Evolutionary conservation across 2,329 filamentous ascomycete species (phyloP), one percentile per base, ranked within the genome.

Genomic region (Colletotrichum brevisporum): DNA sequence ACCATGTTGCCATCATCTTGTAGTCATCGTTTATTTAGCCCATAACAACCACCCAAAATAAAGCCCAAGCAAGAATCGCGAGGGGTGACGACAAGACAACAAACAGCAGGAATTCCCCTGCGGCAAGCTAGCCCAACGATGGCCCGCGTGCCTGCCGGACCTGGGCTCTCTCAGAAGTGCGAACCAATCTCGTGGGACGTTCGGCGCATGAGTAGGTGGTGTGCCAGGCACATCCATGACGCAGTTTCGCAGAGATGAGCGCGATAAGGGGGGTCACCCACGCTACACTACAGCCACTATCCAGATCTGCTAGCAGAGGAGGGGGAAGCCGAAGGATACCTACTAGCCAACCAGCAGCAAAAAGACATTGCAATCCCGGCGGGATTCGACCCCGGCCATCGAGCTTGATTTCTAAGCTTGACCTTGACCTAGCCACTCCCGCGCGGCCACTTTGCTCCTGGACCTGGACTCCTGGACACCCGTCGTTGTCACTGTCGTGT

Each of bases 171-270:
- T 31, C 36, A 45, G 36, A 52, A 26, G 24, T 50, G 36, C 48
- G 66, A 60, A 66, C 66, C 66, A 69, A 69, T 69, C 66, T 60
- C 55, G 62, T 69, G 66, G 66, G 50, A 69, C 50, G 41, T 41
- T 2, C 51, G 60, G 65, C 47, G 53, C 54, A 53, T 58, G 64
- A 63, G 65, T 54, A 58, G 65, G 60, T 26, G 60, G 48, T 31
- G 31, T 65, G 53, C 41, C 65, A 59, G 65, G 65, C 41, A 53
- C 64, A 68, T 68, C 65, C 65, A 69, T 69, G 66, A 69, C 66
- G 66, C 66, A 60, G 62, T 60, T 52, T 65, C 51, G 61, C 62
- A 56, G 58, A 45, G 31, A 66, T 60, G 61, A 15, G 6, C 50
- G 66, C 50, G 61, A 66, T 69, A 66, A 66, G 55, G 66, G 61